Evolutionary conservation across 306 rosid species (phyloP), one percentile per base, ranked within the genome.

Genomic region (Ceratonia siliqua): DNA sequence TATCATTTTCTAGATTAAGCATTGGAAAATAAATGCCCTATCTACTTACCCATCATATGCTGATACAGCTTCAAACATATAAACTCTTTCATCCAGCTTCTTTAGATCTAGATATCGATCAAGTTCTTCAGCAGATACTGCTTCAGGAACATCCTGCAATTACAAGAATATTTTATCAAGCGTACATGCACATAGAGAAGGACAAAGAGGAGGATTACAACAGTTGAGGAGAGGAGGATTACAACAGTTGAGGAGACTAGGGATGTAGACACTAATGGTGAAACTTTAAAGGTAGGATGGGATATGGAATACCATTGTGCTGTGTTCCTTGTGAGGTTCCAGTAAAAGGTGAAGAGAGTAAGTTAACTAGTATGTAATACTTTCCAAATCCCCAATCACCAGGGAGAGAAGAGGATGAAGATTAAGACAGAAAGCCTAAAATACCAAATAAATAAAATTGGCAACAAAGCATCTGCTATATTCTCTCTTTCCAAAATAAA

Each of bases 11-110:
- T 35, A 55, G 18, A 70, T 62, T 61, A 36, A 53, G 77, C 75
- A 41, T 70, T 32, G 64, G 71, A 75, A 70, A 42, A 42, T 33
- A 63, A 33, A 71, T 13, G 73, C 48, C 52, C 56, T 73, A 41
- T 66, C 59, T 27, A 82, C 90, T 81, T 64, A 87, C 99, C 99
- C 99, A 76, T 95, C 98, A 45, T 89, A 87, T 15, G 92, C 92
- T 77, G 99, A 92, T 65, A 92, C 91, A 22, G 99, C 97, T 90
- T 92, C 98, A 82, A 95, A 83, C 98, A 89, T 89, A 87, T 76
- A 92, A 49, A 89, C 91, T 82, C 99, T 89, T 87, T 92, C 99
- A n/a, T 89, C 99, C 84, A 95, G 76, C 84, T 92, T 95, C 67
- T 95, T 95, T 14, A 95, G 89, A 87, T 95, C 99, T 24, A 95